A percentile compares a stretch with the other conserved stretches of the same genome.
These are phyloP conservation scores for Alnus rubra DNA, from an alignment of 306 rosid genomes.

Conservation along the genomic window DNA sequence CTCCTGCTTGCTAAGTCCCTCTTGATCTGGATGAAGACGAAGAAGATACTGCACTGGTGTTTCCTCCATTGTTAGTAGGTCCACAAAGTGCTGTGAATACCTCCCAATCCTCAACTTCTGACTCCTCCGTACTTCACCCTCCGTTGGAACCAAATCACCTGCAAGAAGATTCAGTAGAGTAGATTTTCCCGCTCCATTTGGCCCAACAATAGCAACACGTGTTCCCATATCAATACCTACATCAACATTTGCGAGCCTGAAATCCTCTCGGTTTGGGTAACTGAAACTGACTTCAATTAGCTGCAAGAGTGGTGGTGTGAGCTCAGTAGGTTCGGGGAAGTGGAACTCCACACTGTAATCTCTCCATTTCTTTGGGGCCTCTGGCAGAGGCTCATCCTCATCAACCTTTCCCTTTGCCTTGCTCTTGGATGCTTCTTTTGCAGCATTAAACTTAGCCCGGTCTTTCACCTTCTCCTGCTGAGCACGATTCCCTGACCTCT, in stretches of 20 bases:
- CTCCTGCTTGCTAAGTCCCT: slow-evolving; percentile 78
- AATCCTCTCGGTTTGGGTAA: slow-evolving; percentile 60
- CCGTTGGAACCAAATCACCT: slow-evolving; percentile 60
- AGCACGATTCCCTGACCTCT: slow-evolving; percentile 57
- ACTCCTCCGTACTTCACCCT: slow-evolving; percentile 71
- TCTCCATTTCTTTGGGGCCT: slow-evolving; percentile 65
- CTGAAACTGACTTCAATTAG: slow-evolving; percentile 72
- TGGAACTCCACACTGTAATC: slow-evolving; percentile 65
- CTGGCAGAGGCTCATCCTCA: slow-evolving; percentile 48
- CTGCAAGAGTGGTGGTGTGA: slow-evolving; percentile 72
- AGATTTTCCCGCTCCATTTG: slow-evolving; percentile 71
- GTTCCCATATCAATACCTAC: slow-evolving; percentile 71
- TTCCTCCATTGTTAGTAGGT: slow-evolving; percentile 71
- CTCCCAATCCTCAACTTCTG: slow-evolving; percentile 73
- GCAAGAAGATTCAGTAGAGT: slow-evolving; percentile 64
- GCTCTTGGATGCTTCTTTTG: slow-evolving; percentile 60
- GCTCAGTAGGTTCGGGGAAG: slow-evolving; percentile 77
- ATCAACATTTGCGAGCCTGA: slow-evolving; percentile 56
- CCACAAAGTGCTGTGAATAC: slow-evolving; percentile 68
- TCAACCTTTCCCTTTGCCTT: slow-evolving; percentile 49
- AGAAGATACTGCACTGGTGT: slow-evolving; percentile 65
- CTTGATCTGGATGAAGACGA: slow-evolving; percentile 71
- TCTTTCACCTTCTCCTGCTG: slow-evolving; percentile 77
- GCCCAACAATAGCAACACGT: slow-evolving; percentile 71
- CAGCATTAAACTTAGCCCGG: slow-evolving; percentile 56